Evolutionary conservation across 202 grass and related monocot species (phyloP), one percentile per base, ranked within the genome.

Genomic region (Cymbopogon flexuosus): DNA sequence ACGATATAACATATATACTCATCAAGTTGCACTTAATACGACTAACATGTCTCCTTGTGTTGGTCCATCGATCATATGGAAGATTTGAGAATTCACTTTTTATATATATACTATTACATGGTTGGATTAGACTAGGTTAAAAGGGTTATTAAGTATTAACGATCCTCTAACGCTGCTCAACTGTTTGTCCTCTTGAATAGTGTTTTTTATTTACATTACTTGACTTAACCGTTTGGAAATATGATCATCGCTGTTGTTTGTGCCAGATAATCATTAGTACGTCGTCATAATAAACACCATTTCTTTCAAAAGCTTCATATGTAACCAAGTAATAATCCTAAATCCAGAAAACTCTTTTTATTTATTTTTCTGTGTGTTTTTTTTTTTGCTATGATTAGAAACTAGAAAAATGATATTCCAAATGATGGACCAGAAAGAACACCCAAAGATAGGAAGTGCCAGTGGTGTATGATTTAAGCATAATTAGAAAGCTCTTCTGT

Each of bases 31-130:
- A 54, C 40, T 34, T 42, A 75, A 36, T 5, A n/a, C 6, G 6
- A 51, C 29, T 73, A 61, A 42, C 42, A 6, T 36, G 11, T 21
- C 15, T 73, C 47, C 68, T 12, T 59, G 15, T 79, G 81, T 68
- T 88, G 46, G 42, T 77, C 67, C 46, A n/a, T n/a, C n/a, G n/a
- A 68, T 68, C 86, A 69, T 61, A 74, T 10, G 75, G 43, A 79
- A 61, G 68, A 10, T 2, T 5, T 49, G 29, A 67, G 35, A 73
- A 76, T 11, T 64, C 57, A 56, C 33, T 78, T 71, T 35, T 4
- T 35, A 4, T 68, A 62, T 19, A n/a, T 34, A 41, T 71, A 33
- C n/a, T 57, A 33, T 15, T 72, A 29, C 75, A 37, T 75, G 9
- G 47, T 33, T 74, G 63, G 33, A 75, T 36, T 72, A 79, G 31